These are phyloP conservation scores for Panicum hallii DNA, from an alignment of 202 grass and related monocot genomes.

Conservation along the genomic window DNA sequence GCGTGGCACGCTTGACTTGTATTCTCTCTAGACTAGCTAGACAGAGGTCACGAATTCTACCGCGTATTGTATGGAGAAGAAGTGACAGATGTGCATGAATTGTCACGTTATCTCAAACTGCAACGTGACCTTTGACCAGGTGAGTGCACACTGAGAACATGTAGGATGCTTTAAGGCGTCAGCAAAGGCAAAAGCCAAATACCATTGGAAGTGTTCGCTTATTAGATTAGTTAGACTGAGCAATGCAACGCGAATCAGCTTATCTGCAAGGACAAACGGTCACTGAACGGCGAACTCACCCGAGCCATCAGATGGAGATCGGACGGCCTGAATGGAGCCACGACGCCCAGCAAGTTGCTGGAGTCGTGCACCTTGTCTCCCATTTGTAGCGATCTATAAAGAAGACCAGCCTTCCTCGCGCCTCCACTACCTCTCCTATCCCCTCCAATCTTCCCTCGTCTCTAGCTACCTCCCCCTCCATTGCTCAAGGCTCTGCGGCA, in stretches of 20 bases:
- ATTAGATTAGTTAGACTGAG: background rate
- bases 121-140: conserved; percentile 3
- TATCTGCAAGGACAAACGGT: background rate
- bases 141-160: background rate
- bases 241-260: background rate
- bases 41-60: background rate
- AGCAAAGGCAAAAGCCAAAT: background rate
- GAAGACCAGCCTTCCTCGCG: background rate
- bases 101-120: background rate
- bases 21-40: background rate
- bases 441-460: background rate
- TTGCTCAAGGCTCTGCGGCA: background rate
- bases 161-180: background rate
- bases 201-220: background rate
- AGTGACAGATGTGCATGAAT: background rate
- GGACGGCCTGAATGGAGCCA: background rate
- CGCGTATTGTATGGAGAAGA: background rate
- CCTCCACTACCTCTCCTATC: no score
- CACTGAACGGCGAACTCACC: background rate
- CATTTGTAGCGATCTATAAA: background rate
- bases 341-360: background rate
- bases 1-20: background rate
- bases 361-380: background rate
- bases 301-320: background rate
- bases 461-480: background rate